Base-by-base conservation (phyloP, 352 stramenopile genomes). In the Globisporangium middletonii region DNA sequence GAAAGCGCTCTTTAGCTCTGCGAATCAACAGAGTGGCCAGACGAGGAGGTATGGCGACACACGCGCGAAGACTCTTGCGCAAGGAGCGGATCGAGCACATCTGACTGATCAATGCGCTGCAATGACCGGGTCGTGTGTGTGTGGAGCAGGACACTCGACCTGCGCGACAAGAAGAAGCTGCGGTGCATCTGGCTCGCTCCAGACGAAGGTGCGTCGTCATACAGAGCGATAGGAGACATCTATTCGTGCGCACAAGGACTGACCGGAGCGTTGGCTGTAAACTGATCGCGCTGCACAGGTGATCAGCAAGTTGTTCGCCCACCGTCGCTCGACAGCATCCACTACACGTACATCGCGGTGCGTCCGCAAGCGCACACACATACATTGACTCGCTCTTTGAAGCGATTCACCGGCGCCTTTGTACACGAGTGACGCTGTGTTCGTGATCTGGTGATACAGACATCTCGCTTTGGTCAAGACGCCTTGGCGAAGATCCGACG, bases 121-220 rank as follows among this genome's bases (percentile, higher is more conserved):
- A 2, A 26, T 12, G 2, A 45, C 19, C 19, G 52, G 43, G 2
- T 27, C 16, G 23, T 23, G 23, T 23, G 23, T 23, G 23, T 23
- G 23, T 62, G 33, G 11, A 2, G 3, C 49, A 78, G 75, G 15
- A 68, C 68, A 23, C 55, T 86, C 8, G 73, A 86, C 62, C 49
- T 87, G 51, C 72, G 76, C 8, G 73, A 87, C 60, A 86, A 83
- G 67, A 78, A 84, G 63, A 89, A 86, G 44, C 63, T 89, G 49
- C 72, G 73, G 0, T 78, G 68, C 44, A 84, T 89, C 54, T 89
- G 79, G 79, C 71, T 89, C 15, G 68, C 74, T 46, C 76, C 79
- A 4, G 79, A 87, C 42, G 74, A 89, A 86, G 79, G 79, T 82
- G 57, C 35, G 27, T 9, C 18, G 15, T 13, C 47, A 5, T 2